phyloP scores from a whole-genome alignment of 495 filamentous ascomycete genomes.

The Lentithecium fluviatile region DNA sequence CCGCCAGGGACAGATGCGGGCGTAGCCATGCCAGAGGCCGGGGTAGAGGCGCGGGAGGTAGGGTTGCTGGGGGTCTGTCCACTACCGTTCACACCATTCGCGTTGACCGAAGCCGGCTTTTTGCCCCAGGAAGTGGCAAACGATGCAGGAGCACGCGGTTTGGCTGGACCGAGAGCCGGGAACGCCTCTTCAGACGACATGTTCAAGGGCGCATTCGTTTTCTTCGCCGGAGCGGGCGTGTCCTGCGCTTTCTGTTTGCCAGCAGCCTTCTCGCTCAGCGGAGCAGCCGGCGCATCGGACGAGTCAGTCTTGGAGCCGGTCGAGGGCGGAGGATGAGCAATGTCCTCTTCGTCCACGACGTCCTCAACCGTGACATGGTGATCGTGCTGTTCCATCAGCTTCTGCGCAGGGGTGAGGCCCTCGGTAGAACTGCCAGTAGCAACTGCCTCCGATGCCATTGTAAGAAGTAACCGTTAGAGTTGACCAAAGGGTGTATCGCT shows the following conservation, averaged over 20 bases:
- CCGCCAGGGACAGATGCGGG: constrained; percentile 49
- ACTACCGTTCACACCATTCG: constrained; percentile 60
- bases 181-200: constrained; percentile 86
- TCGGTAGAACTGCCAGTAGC: constrained; percentile 35
- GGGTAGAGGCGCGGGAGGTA: constrained; percentile 57
- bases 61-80: constrained; percentile 43
- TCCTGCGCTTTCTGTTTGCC: constrained; percentile 60
- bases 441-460: constrained; percentile 52
- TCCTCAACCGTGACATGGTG: constrained; percentile 78
- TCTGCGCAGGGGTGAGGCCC: constrained; percentile 60
- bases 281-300: constrained; percentile 36
- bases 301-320: constrained; percentile 28
- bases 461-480: constrained; percentile 33
- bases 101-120: constrained; percentile 54
- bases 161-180: constrained; percentile 75
- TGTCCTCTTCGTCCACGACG: constrained; percentile 73
- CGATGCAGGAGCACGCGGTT: constrained; percentile 56
- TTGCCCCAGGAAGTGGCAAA: constrained; percentile 67
- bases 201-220: constrained; percentile 55
- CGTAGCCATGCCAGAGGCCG: constrained; percentile 56
- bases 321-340: constrained; percentile 58
- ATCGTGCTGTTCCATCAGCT: constrained; percentile 74
- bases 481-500: constrained; percentile 27
- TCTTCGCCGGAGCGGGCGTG: constrained; percentile 38
- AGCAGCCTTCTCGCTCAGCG: constrained; percentile 57